phyloP scores from a whole-genome alignment of 2,329 filamentous ascomycete genomes.

The Fusarium graminum region DNA sequence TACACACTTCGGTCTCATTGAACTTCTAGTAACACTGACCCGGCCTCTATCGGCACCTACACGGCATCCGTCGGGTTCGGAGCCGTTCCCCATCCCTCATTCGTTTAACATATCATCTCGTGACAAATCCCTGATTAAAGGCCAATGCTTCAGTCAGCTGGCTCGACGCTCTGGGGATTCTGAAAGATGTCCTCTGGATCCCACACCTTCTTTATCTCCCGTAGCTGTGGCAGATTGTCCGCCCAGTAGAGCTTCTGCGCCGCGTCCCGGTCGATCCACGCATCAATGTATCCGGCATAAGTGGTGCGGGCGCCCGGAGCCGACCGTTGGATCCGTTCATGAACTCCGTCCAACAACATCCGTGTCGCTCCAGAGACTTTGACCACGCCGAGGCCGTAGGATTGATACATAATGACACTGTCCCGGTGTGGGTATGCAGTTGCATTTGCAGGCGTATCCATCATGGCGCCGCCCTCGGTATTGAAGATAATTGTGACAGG shows the following conservation, averaged over 20 bases:
- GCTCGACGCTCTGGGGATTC: conserved; percentile 54
- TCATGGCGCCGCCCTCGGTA: conserved; percentile 70
- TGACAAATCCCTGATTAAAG: conserved; percentile 10
- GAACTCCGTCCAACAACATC: conserved; percentile 65
- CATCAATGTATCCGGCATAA: conserved; percentile 75
- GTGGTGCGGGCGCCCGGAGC: conserved; percentile 58
- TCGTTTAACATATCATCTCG: conserved; percentile 1
- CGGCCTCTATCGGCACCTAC: conserved; percentile 34
- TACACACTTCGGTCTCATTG: background rate
- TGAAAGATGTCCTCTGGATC: conserved; percentile 57
- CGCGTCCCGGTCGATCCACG: conserved; percentile 55
- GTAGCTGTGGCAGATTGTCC: conserved; percentile 51
- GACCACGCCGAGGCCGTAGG: conserved; percentile 67
- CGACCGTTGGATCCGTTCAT: conserved; percentile 56
- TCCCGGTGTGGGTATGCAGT: conserved; percentile 75
- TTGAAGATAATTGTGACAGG: conserved; percentile 75
- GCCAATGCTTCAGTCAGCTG: conserved; percentile 55
- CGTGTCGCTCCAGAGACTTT: conserved; percentile 61
- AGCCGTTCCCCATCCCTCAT: conserved; percentile 16
- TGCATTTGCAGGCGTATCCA: conserved; percentile 66
- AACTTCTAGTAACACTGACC: conserved; percentile 6
- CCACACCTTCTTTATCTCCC: conserved; percentile 53
- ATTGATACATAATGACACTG: conserved; percentile 73
- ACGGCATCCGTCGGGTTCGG: conserved; percentile 25
- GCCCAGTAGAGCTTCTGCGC: conserved; percentile 58